These are phyloP conservation scores for Trichoderma harzianum DNA, from an alignment of 2,329 filamentous ascomycete genomes.

Conservation along the genomic window DNA sequence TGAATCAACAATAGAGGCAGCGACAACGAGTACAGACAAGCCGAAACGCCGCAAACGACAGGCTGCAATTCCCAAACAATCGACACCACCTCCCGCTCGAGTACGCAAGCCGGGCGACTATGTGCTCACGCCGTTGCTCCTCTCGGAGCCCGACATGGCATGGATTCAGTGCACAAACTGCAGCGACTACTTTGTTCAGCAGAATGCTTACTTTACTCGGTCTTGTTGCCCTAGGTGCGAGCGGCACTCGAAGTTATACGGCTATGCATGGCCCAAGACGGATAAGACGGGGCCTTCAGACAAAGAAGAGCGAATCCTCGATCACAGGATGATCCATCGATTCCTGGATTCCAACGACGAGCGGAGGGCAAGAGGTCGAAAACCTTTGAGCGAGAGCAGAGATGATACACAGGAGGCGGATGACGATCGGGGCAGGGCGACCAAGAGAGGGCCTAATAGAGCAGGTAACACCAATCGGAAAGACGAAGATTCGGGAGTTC, in stretches of 20 bases:
- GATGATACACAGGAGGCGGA: slow-evolving; percentile 28
- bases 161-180: slow-evolving; percentile 93
- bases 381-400: slow-evolving; percentile 25
- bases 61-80: slow-evolving; percentile 33
- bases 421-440: slow-evolving; percentile 26
- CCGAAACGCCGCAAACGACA: slow-evolving; percentile 36
- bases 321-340: slow-evolving; percentile 83
- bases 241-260: slow-evolving; percentile 91
- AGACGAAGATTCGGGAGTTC: slow-evolving; percentile 18
- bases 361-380: slow-evolving; percentile 47
- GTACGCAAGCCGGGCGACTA: slow-evolving; percentile 72
- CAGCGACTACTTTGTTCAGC: slow-evolving; percentile 77
- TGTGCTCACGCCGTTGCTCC: slow-evolving; percentile 70
- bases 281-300: slow-evolving; percentile 74
- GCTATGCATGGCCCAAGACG: slow-evolving; percentile 94
- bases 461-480: slow-evolving; percentile 5
- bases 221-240: slow-evolving; percentile 89
- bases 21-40: background rate
- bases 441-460: slow-evolving; percentile 19
- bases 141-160: slow-evolving; percentile 69
- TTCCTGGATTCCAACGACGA: slow-evolving; percentile 74
- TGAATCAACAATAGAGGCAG: slow-evolving; percentile 17
- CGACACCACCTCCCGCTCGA: slow-evolving; percentile 32
- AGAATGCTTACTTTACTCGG: slow-evolving; percentile 81
- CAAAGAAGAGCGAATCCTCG: slow-evolving; percentile 67